phyloP scores from a whole-genome alignment of 495 filamentous ascomycete genomes.

The Penicillium alfredii region DNA sequence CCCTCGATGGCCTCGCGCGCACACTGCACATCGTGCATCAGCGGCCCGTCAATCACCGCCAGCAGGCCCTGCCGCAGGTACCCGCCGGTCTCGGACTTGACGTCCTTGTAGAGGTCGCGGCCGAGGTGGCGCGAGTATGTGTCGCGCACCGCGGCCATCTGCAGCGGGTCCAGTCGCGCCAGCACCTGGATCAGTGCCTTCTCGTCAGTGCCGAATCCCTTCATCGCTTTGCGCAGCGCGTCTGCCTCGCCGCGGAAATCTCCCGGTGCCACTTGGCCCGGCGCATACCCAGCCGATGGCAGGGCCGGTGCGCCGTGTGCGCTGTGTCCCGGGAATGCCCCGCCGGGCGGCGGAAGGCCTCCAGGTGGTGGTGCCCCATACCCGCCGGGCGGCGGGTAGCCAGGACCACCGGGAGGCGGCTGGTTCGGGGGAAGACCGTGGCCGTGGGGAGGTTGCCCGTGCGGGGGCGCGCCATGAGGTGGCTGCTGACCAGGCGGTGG shows the following conservation, averaged over 20 bases:
- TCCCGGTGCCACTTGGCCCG: conserved; percentile 55
- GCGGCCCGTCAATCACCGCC: conserved; percentile 68
- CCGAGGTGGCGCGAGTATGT: conserved; percentile 49
- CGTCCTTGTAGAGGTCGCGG: conserved; percentile 41
- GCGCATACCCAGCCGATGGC: conserved; percentile 57
- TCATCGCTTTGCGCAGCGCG: conserved; percentile 73
- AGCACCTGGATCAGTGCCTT: conserved; percentile 56
- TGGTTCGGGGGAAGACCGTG: conserved; percentile 29
- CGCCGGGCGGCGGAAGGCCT: conserved; percentile 13
- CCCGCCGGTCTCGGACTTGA: conserved; percentile 63
- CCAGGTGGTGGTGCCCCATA: conserved; percentile 38
- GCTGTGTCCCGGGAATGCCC: too few species aligned
- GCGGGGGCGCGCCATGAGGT: conserved; percentile 10
- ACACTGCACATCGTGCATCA: conserved; percentile 61
- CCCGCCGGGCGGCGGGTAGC: conserved; percentile 32
- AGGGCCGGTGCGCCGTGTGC: conserved; percentile 37
- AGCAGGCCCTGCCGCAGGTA: conserved; percentile 66
- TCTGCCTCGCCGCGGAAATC: conserved; percentile 62
- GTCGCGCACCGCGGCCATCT: conserved; percentile 54
- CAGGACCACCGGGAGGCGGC: conserved; percentile 38
- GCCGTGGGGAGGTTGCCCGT: conserved; percentile 16
- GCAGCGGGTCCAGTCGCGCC: conserved; percentile 54
- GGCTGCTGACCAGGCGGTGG: too few species aligned
- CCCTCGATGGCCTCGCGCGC: conserved; percentile 65
- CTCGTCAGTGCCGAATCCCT: conserved; percentile 68